Conservation (phyloP, 345 rosid genomes). For the Aethionema arabicum region DNA sequence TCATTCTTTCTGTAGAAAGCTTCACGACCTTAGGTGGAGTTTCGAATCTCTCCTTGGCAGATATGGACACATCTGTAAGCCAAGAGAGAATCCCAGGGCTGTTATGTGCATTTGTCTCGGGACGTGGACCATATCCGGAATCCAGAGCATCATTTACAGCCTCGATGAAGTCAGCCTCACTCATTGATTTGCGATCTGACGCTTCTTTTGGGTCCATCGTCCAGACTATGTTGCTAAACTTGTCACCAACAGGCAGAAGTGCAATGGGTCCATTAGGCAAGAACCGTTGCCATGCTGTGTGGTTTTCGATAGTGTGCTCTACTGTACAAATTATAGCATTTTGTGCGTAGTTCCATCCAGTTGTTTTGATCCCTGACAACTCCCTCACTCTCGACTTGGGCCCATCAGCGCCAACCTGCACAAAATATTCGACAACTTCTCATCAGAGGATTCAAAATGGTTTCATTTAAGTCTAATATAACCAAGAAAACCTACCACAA, state of each 20-base stretch:
- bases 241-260: slow-evolving; percentile 81
- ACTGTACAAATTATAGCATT: slow-evolving; percentile 92
- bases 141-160: slow-evolving; percentile 79
- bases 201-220: slow-evolving; percentile 83
- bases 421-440: background rate
- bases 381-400: slow-evolving; percentile 86
- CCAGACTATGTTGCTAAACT: slow-evolving; percentile 92
- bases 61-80: slow-evolving; percentile 44
- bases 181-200: slow-evolving; percentile 60
- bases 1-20: slow-evolving; percentile 79
- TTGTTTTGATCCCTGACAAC: slow-evolving; percentile 74
- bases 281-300: slow-evolving; percentile 91
- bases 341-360: slow-evolving; percentile 89
- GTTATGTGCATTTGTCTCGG: slow-evolving; percentile 49
- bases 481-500: slow-evolving; percentile 64
- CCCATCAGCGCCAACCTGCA: slow-evolving; percentile 95
- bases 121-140: slow-evolving; percentile 81
- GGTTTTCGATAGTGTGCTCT: slow-evolving; percentile 66
- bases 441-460: background rate
- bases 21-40: slow-evolving; percentile 74
- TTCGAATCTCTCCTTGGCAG: slow-evolving; percentile 62
- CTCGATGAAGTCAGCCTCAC: slow-evolving; percentile 72
- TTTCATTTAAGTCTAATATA: slow-evolving; percentile 1
- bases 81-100: slow-evolving; percentile 50
- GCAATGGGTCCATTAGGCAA: slow-evolving; percentile 93